Percentiles rank a stretch among this genome's conserved stretches.
These are phyloP conservation scores for Plectosphaerella sp. DNA, from an alignment of 2,329 filamentous ascomycete genomes.

Conservation along the genomic window DNA sequence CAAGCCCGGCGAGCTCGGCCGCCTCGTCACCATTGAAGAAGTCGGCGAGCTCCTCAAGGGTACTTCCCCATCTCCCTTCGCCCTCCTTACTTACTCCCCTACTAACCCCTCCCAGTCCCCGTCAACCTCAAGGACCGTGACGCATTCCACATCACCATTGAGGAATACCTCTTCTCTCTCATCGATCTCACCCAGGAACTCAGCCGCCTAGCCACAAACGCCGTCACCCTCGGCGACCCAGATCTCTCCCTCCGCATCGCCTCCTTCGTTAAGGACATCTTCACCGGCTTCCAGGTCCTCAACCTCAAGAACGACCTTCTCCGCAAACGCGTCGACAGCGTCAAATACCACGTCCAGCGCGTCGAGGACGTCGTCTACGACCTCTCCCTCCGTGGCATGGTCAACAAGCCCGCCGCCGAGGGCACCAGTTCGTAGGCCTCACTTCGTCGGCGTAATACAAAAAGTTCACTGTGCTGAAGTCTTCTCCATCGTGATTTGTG, in stretches of 20 bases:
- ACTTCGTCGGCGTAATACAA: not conserved
- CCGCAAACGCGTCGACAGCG: constrained; percentile 80
- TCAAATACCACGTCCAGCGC: constrained; percentile 98
- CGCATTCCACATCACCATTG: constrained; percentile 91
- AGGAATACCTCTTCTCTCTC: constrained; percentile 90
- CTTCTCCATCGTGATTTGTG: not conserved
- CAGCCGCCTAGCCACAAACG: constrained; percentile 85
- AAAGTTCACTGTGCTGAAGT: too few relatives aligned
- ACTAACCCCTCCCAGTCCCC: constrained; percentile 57
- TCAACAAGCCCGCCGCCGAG: constrained; percentile 43
- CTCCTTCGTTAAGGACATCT: constrained; percentile 89
- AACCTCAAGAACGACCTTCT: constrained; percentile 96
- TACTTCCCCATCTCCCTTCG: constrained; percentile 25
- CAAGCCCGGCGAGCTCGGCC: constrained; percentile 51
- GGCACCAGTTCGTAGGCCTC: not conserved
- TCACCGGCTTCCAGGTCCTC: constrained; percentile 92
- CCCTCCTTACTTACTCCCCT: constrained; percentile 61
- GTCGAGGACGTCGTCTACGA: constrained; percentile 98
- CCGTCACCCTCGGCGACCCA: constrained; percentile 88
- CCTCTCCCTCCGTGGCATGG: constrained; percentile 77
- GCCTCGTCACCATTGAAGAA: constrained; percentile 82
- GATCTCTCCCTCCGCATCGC: constrained; percentile 81
- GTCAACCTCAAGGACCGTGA: constrained; percentile 88
- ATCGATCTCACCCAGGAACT: constrained; percentile 88
- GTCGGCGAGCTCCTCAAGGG: constrained; percentile 73